Conservation (phyloP, 2,329 filamentous ascomycete species). For the Biscogniauxia mediterranea region DNA sequence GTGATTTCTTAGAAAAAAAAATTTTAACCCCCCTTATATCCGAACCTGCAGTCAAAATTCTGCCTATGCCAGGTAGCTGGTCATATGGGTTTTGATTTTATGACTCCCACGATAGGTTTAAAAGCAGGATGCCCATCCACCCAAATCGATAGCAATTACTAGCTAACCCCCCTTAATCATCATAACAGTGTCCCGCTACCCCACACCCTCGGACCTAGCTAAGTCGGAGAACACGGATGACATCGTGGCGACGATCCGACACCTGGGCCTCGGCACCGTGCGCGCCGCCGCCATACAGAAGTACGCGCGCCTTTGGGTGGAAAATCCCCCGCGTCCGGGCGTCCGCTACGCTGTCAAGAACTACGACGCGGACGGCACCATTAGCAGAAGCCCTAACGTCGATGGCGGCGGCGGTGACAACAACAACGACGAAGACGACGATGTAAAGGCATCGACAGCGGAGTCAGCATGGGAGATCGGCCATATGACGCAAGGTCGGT, state of each 20-base stretch:
- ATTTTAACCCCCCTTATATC: too few species aligned
- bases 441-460: conserved; percentile 24
- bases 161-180: too few species aligned
- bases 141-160: too few species aligned
- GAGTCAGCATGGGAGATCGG: conserved; percentile 74
- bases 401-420: conserved; percentile 3
- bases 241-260: conserved; percentile 61
- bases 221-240: conserved; percentile 50
- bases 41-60: too few species aligned
- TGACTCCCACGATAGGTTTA: too few species aligned
- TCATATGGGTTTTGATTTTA: too few species aligned
- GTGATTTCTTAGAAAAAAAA: too few species aligned
- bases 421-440: conserved; percentile 23
- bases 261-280: conserved; percentile 68
- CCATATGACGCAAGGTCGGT: conserved; percentile 77
- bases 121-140: too few species aligned
- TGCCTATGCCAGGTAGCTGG: too few species aligned
- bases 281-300: conserved; percentile 67
- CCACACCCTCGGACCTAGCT: conserved; percentile 62
- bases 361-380: conserved; percentile 32
- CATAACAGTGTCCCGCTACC: conserved; percentile 64
- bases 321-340: conserved; percentile 57
- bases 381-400: too few species aligned
- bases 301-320: conserved; percentile 68
- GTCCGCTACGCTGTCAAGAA: conserved; percentile 53